Evolutionary conservation across 2,329 filamentous ascomycete genomes (phyloP), one percentile per base, ranked within the genome.

Genomic region (Sporothrix mexicana): DNA sequence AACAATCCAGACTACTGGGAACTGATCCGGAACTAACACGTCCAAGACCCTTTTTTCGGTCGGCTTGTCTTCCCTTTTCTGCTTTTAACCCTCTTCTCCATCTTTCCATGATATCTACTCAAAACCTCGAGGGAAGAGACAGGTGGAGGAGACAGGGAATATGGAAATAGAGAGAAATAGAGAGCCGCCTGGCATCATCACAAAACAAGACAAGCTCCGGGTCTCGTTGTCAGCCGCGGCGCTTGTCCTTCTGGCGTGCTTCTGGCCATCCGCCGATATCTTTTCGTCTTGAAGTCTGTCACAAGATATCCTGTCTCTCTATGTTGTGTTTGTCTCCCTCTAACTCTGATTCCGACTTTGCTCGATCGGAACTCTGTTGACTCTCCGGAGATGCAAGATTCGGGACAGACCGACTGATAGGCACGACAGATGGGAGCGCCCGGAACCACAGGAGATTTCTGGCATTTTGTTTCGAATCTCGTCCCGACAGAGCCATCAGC

Each of bases 71-170:
- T n/a, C 25, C 20, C 10, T 36, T 36, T 53, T 30, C 23, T 30
- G 6, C 62, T 41, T 53, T 68, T 51, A 53, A 13, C 64, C 64
- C 64, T 68, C 64, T 53, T 68, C 49, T 17, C 3, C 30, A 36
- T 6, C 30, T 36, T 4, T 36, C 30, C 30, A 36, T 10, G 6
- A 23, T 47, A 51, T 67, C 5, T 15, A 23, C 13, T 36, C 12
- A 49, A n/a, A 23, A 59, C 55, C 9, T 9, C 3, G 20, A 12
- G 12, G 7, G 17, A n/a, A 62, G 8, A 25, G 41, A 25, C 12
- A 49, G 12, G 12, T 17, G 5, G 13, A 49, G 2, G 0, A 2
- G 7, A 17, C 5, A 36, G 30, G 30, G 30, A 36, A 36, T 36
- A 36, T 36, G 30, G 30, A 36, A 36, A 36, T 36, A 36, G 3